Conservation (phyloP, 306 rosid genomes). For the Citrullus mucosospermus region DNA sequence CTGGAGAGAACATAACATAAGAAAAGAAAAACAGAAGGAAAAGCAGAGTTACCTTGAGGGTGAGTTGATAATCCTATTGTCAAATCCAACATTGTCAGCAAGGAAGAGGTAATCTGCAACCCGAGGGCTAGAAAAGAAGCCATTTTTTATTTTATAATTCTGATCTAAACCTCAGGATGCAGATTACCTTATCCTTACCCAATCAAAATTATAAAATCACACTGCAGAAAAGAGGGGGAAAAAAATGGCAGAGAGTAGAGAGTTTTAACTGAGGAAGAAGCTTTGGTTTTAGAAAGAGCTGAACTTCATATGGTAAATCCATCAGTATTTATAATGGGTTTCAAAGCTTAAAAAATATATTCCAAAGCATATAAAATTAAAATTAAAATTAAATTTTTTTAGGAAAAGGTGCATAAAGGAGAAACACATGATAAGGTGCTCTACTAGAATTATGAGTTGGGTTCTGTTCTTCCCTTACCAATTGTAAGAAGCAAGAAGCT, state of each 20-base stretch:
- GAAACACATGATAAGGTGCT: constrained; percentile 22
- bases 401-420: constrained; percentile 12
- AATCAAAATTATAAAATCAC: constrained; percentile 4
- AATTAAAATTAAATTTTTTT: not conserved
- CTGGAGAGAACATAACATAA: not conserved
- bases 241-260: not conserved
- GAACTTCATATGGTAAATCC: constrained; percentile 9
- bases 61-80: not conserved
- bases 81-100: constrained; percentile 6
- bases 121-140: constrained; percentile 29
- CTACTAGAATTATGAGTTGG: constrained; percentile 9
- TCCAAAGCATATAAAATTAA: constrained; percentile 5
- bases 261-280: constrained; percentile 1
- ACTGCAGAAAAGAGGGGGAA: not conserved
- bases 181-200: constrained; percentile 39
- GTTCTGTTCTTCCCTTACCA: constrained; percentile 28
- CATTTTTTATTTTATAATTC: not conserved
- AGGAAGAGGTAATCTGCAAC: constrained; percentile 41
- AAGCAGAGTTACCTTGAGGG: not conserved
- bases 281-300: constrained; percentile 8
- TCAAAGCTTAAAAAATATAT: constrained; percentile 8
- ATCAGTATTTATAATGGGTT: constrained; percentile 32
- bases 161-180: constrained; percentile 72
- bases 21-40: not conserved
- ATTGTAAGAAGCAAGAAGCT: constrained; percentile 23